phyloP scores from a whole-genome alignment of 129 eudicot species.

The Lactuca saligna region DNA sequence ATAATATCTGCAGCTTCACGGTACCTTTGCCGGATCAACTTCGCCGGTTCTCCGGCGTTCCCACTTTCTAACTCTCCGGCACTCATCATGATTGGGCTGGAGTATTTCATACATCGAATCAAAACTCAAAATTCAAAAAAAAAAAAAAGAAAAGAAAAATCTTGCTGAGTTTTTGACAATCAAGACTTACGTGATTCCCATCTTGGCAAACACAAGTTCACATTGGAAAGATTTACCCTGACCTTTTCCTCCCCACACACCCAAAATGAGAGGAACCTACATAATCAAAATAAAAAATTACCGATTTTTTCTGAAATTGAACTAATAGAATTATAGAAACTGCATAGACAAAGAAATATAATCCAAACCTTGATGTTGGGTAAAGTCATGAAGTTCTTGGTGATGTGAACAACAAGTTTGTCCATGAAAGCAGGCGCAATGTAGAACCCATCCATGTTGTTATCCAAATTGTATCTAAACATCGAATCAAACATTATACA shows the following conservation, averaged over 20 bases:
- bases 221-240: slow-evolving; percentile 98
- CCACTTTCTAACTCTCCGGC: slow-evolving; percentile 99
- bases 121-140: neutral
- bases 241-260: slow-evolving; percentile 99
- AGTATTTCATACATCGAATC: neutral
- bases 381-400: slow-evolving; percentile 96
- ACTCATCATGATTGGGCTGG: slow-evolving; percentile 98
- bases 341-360: neutral
- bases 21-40: slow-evolving; percentile 90
- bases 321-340: neutral
- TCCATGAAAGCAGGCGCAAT: slow-evolving; percentile 99
- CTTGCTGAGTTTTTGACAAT: no score
- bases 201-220: slow-evolving; percentile 96
- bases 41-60: slow-evolving; percentile 97
- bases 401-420: slow-evolving; percentile 93
- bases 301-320: neutral
- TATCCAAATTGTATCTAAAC: slow-evolving; percentile 75
- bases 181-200: slow-evolving; percentile 89
- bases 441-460: slow-evolving; percentile 79
- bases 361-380: slow-evolving; percentile 87
- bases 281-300: neutral
- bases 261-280: slow-evolving; percentile 94
- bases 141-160: neutral
- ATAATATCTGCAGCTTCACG: slow-evolving; percentile 91
- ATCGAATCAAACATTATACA: neutral